A percentile compares a stretch with the other conserved stretches of the same genome.
These are phyloP conservation scores for Scleroderma bovista DNA, from an alignment of 768 basidiomycete genomes.

Conservation along the genomic window DNA sequence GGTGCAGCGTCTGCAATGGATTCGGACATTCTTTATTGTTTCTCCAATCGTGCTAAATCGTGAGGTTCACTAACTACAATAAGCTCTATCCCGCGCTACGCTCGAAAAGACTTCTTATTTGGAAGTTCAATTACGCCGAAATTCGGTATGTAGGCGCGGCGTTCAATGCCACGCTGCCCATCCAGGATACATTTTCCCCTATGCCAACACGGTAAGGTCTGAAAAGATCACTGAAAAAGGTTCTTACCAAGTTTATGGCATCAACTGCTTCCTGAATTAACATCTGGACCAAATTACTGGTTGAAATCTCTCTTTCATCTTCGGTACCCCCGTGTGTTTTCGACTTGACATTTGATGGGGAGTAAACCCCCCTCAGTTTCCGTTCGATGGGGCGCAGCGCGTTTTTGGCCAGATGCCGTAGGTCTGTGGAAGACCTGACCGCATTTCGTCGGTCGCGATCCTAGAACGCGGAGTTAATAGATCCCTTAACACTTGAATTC, in stretches of 20 bases:
- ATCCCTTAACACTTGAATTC: background rate
- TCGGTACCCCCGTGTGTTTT: slow-evolving; percentile 24
- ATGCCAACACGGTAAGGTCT: slow-evolving; percentile 8
- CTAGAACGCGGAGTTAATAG: slow-evolving; percentile 20
- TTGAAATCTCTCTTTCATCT: slow-evolving; percentile 49
- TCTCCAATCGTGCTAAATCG: background rate
- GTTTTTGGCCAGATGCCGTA: slow-evolving; percentile 63
- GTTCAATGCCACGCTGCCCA: slow-evolving; percentile 79
- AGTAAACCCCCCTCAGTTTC: slow-evolving; percentile 74
- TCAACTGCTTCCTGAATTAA: slow-evolving; percentile 88
- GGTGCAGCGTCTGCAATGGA: background rate
- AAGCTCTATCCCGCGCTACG: background rate
- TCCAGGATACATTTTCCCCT: slow-evolving; percentile 89
- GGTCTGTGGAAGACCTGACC: slow-evolving; percentile 47
- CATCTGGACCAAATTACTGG: slow-evolving; percentile 84
- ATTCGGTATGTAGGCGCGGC: background rate
- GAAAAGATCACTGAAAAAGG: background rate
- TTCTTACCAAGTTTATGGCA: slow-evolving; percentile 57
- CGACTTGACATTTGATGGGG: slow-evolving; percentile 40
- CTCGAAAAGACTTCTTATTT: too few relatives aligned
- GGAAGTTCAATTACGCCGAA: background rate
- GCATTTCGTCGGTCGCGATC: slow-evolving; percentile 44
- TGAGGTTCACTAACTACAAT: background rate
- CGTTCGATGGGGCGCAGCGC: slow-evolving; percentile 78
- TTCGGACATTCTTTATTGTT: background rate